These are phyloP conservation scores for Hymenoscyphus occultus DNA, from an alignment of 2,329 filamentous ascomycete species.

Conservation along the genomic window DNA sequence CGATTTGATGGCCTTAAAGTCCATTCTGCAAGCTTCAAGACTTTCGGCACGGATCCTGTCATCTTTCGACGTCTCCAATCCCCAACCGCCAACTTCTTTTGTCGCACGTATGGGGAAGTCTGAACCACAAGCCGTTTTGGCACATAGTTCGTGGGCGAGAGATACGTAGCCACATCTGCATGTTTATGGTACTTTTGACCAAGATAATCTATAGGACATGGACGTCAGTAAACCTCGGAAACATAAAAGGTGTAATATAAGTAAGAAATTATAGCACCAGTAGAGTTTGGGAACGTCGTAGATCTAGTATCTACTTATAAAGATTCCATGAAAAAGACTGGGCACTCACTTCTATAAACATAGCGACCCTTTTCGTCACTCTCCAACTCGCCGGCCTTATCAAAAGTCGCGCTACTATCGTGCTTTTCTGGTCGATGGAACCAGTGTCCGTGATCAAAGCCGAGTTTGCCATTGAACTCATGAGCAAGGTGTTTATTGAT, in stretches of 20 bases:
- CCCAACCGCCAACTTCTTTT: slow-evolving; percentile 15
- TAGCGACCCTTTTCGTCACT: slow-evolving; percentile 17
- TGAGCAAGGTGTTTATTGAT: slow-evolving; percentile 6
- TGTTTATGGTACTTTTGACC: slow-evolving; percentile 26
- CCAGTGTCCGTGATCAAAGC: slow-evolving; percentile 13
- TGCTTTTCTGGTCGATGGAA: slow-evolving; percentile 15
- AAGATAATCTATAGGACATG: slow-evolving; percentile 14
- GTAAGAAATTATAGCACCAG: too few species aligned
- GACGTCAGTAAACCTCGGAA: too few species aligned
- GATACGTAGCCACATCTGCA: slow-evolving; percentile 30
- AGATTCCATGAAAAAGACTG: too few species aligned
- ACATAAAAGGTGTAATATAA: too few species aligned
- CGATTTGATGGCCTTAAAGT: slow-evolving; percentile 24
- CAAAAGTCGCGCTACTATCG: slow-evolving; percentile 7
- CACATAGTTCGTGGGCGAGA: slow-evolving; percentile 28
- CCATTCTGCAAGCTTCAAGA: slow-evolving; percentile 24
- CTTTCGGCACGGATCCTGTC: slow-evolving; percentile 25
- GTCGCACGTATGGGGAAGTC: slow-evolving; percentile 21
- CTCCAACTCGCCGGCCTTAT: slow-evolving; percentile 14
- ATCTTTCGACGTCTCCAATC: slow-evolving; percentile 29
- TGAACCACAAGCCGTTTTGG: slow-evolving; percentile 31
- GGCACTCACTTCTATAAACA: slow-evolving; percentile 19
- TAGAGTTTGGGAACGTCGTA: too few species aligned
- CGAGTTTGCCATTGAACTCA: slow-evolving; percentile 15
- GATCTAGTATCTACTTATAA: too few species aligned